phyloP scores from a whole-genome alignment of 306 rosid species.

The Sphenostylis stenocarpa region DNA sequence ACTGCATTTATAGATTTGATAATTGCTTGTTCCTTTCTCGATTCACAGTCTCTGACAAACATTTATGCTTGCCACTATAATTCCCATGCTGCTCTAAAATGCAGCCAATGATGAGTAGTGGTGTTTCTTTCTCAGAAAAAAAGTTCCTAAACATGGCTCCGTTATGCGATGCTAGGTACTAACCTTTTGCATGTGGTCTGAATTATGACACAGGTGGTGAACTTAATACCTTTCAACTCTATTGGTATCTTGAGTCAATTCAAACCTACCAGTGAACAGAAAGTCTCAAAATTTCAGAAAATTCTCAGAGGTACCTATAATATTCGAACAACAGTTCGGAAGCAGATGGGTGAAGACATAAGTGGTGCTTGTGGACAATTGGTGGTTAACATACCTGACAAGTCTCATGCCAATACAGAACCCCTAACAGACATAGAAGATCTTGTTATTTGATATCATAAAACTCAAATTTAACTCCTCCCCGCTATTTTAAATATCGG shows the following conservation, averaged over 20 bases:
- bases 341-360: conserved; percentile 95
- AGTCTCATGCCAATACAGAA: conserved; percentile 43
- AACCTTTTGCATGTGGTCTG: conserved; percentile 15
- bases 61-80: background rate
- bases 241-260: conserved; percentile 81
- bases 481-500: background rate
- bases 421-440: conserved; percentile 86
- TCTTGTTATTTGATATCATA: conserved; percentile 52
- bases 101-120: background rate
- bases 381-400: conserved; percentile 65
- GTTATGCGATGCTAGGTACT: conserved; percentile 7
- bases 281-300: conserved; percentile 72
- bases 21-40: background rate
- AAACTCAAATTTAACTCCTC: conserved; percentile 9
- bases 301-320: conserved; percentile 73
- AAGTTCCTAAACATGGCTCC: background rate
- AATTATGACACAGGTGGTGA: conserved; percentile 74
- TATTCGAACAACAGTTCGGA: conserved; percentile 84
- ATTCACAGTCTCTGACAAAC: background rate
- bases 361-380: conserved; percentile 99
- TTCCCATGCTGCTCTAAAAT: background rate
- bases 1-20: conserved; percentile 1
- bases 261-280: conserved; percentile 66
- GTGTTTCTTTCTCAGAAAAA: background rate
- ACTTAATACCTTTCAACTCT: conserved; percentile 94